A percentile compares a stretch with the other conserved stretches of the same genome.
Evolutionary conservation across 805 yeast genomes (phyloP).

Genomic region (Pichia kluyveri): DNA sequence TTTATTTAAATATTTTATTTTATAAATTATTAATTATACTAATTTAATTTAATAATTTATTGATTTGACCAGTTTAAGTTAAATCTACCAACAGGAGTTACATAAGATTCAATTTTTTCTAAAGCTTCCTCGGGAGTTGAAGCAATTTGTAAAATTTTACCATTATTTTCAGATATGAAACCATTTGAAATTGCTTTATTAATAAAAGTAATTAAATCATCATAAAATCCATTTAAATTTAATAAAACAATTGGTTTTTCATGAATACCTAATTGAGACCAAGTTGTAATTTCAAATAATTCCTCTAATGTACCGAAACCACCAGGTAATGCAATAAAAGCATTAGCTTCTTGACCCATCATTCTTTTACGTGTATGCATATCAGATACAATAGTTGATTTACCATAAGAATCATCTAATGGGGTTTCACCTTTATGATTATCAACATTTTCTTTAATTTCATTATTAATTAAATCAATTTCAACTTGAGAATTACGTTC

Average conservation of each 20-base stretch:
- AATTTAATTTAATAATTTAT: neutral
- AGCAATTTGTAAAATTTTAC: constrained; percentile 62
- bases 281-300: constrained; percentile 80
- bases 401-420: constrained; percentile 57
- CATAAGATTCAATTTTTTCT: constrained; percentile 47
- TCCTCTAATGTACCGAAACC: constrained; percentile 90
- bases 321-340: constrained; percentile 82
- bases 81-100: constrained; percentile 65
- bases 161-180: constrained; percentile 59
- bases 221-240: constrained; percentile 75
- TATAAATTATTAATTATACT: neutral
- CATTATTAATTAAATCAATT: constrained; percentile 36
- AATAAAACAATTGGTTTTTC: constrained; percentile 69
- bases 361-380: constrained; percentile 84
- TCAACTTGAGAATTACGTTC: constrained; percentile 41
- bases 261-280: constrained; percentile 87
- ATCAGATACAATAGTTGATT: constrained; percentile 71
- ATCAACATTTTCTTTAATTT: constrained; percentile 43
- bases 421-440: constrained; percentile 62
- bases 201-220: constrained; percentile 56
- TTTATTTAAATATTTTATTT: neutral
- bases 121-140: constrained; percentile 61
- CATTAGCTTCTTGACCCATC: constrained; percentile 79
- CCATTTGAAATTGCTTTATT: constrained; percentile 51
- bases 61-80: constrained; percentile 57